Evolutionary conservation across 192 early-diverging fungal genomes (phyloP).

Genomic region (Pilobolus umbonatus): DNA sequence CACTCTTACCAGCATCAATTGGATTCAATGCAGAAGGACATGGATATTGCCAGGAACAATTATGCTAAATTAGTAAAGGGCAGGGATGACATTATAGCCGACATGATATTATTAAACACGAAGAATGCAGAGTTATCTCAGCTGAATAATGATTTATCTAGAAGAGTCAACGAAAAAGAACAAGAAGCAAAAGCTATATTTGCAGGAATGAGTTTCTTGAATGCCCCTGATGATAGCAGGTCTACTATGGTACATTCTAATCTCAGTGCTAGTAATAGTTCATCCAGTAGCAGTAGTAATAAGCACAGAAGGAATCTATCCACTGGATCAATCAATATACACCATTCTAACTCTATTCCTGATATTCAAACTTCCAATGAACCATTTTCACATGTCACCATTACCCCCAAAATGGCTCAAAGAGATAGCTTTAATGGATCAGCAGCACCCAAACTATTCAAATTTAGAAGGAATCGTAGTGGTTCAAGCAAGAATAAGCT

Average conservation of each 20-base stretch:
- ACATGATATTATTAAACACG: conserved; percentile 45
- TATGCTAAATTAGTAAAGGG: conserved; percentile 36
- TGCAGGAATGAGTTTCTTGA: conserved; percentile 28
- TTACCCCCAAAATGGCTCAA: conserved; percentile 22
- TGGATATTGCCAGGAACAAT: conserved; percentile 35
- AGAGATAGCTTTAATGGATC: conserved; percentile 37
- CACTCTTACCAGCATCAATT: conserved; percentile 46
- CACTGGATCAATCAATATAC: conserved; percentile 1
- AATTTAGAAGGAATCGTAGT: conserved; percentile 49
- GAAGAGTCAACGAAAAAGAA: conserved; percentile 38
- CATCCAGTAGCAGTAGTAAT: background rate
- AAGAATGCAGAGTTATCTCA: conserved; percentile 49
- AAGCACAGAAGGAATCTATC: conserved; percentile 6
- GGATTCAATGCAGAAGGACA: conserved; percentile 39
- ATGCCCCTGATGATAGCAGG: background rate
- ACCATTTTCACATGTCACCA: background rate
- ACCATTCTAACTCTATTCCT: background rate
- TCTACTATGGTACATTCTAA: background rate
- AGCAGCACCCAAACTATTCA: conserved; percentile 45
- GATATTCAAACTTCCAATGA: background rate
- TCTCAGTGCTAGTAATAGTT: background rate
- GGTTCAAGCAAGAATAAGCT: conserved; percentile 29
- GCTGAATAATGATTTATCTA: conserved; percentile 53
- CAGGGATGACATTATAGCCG: conserved; percentile 47
- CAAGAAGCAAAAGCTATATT: conserved; percentile 34